Conservation (phyloP, 768 basidiomycete species). For the Saitozyma podzolica region DNA sequence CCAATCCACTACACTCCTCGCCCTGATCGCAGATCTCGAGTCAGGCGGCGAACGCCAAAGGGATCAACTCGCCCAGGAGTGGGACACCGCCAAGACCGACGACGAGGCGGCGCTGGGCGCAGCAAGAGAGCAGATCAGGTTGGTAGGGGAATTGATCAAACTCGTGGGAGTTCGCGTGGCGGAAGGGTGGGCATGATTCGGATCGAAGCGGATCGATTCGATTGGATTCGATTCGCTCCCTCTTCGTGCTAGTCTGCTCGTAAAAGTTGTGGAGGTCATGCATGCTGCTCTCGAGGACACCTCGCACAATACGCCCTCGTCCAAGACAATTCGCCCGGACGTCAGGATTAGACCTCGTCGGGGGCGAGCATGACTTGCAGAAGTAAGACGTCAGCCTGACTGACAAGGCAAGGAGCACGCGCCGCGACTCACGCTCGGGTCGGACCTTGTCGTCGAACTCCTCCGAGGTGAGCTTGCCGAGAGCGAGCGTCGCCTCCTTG, state of each 20-base stretch:
- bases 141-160: constrained; percentile 25
- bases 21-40: constrained; percentile 12
- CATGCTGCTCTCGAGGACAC: too few species aligned
- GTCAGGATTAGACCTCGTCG: constrained; percentile 38
- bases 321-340: background rate
- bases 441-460: constrained; percentile 87
- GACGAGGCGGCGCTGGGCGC: background rate
- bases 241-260: background rate
- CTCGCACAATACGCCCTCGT: too few species aligned
- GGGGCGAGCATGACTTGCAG: constrained; percentile 49
- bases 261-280: background rate
- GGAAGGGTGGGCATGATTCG: constrained; percentile 25
- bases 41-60: background rate
- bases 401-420: background rate
- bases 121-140: constrained; percentile 4
- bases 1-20: constrained; percentile 14
- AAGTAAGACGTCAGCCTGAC: background rate
- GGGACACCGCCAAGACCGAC: constrained; percentile 4
- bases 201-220: background rate
- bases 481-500: constrained; percentile 87
- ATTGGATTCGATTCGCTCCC: background rate
- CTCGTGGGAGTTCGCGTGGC: constrained; percentile 31
- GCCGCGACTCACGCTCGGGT: constrained; percentile 51
- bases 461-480: constrained; percentile 81
- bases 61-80: constrained; percentile 4